Percentiles rank a stretch among this genome's conserved stretches.
Evolutionary conservation across 2,329 filamentous ascomycete genomes (phyloP).

Genomic region (Camptophora hylomeconis): DNA sequence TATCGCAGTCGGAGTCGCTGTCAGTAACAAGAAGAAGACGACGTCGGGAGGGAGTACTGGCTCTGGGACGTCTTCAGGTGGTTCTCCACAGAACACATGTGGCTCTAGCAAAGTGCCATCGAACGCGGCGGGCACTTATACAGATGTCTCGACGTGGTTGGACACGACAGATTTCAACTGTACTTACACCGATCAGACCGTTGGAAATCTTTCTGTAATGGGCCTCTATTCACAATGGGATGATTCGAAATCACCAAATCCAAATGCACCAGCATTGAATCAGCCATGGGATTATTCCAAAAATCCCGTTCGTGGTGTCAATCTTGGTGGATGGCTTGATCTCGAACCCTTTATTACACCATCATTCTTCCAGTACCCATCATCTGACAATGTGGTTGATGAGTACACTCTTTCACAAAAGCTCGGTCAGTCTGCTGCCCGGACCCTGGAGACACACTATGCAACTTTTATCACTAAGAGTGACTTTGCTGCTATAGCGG

Average conservation of each 20-base stretch:
- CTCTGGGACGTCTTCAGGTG: conserved; percentile 18
- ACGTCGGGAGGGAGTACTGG: conserved; percentile 13
- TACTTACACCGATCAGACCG: conserved; percentile 74
- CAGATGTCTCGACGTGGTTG: conserved; percentile 87
- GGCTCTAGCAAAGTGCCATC: conserved; percentile 47
- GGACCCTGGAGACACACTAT: conserved; percentile 71
- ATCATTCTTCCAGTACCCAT: conserved; percentile 64
- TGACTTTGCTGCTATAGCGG: conserved; percentile 71
- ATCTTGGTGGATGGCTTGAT: conserved; percentile 85
- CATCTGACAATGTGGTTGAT: conserved; percentile 58
- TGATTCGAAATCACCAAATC: conserved; percentile 65
- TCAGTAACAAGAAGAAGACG: conserved; percentile 46
- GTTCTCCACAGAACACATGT: conserved; percentile 36
- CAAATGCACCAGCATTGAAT: conserved; percentile 64
- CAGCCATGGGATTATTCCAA: conserved; percentile 66
- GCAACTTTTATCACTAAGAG: conserved; percentile 73
- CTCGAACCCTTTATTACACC: conserved; percentile 94
- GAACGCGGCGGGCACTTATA: conserved; percentile 57
- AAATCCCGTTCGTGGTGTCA: conserved; percentile 75
- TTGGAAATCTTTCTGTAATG: conserved; percentile 84
- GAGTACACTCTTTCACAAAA: conserved; percentile 68
- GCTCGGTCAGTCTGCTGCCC: conserved; percentile 53
- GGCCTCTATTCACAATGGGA: conserved; percentile 78
- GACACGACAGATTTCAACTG: conserved; percentile 85
- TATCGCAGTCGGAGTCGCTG: conserved; percentile 53